phyloP scores from a whole-genome alignment of 352 stramenopile species.

The Pythium sukuiense region DNA sequence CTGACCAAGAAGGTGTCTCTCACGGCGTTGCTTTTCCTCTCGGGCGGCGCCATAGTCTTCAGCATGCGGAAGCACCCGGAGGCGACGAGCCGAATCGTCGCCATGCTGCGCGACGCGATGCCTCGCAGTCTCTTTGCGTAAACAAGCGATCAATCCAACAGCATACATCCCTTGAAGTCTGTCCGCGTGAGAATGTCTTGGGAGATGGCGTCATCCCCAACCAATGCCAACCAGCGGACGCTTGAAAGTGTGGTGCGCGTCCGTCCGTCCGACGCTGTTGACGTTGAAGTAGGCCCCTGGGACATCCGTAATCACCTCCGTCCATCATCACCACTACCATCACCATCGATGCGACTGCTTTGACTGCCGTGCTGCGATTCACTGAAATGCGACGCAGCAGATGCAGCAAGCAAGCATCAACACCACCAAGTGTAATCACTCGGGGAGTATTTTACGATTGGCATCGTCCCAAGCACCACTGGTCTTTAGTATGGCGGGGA shows the following conservation, averaged over 20 bases:
- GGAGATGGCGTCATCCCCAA: neutral
- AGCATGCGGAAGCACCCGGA: slow-evolving; percentile 18
- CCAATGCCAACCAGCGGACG: neutral
- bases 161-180: neutral
- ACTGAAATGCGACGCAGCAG: neutral
- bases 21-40: slow-evolving; percentile 2
- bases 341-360: neutral
- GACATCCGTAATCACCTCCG: neutral
- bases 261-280: slow-evolving; percentile 3
- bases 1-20: slow-evolving; percentile 6
- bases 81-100: neutral
- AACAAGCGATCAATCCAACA: slow-evolving; percentile 1
- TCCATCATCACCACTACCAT: slow-evolving; percentile 3
- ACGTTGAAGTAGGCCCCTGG: slow-evolving; percentile 10
- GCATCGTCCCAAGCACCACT: neutral
- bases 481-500: neutral
- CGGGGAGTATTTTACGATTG: neutral
- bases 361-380: neutral
- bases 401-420: neutral
- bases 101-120: slow-evolving; percentile 16
- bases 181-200: neutral
- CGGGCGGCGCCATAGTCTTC: slow-evolving; percentile 5
- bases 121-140: slow-evolving; percentile 15
- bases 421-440: neutral
- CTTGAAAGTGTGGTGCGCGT: too few relatives aligned